Base-by-base conservation (phyloP, 2,329 filamentous ascomycete species). In the Talaromyces sp. region DNA sequence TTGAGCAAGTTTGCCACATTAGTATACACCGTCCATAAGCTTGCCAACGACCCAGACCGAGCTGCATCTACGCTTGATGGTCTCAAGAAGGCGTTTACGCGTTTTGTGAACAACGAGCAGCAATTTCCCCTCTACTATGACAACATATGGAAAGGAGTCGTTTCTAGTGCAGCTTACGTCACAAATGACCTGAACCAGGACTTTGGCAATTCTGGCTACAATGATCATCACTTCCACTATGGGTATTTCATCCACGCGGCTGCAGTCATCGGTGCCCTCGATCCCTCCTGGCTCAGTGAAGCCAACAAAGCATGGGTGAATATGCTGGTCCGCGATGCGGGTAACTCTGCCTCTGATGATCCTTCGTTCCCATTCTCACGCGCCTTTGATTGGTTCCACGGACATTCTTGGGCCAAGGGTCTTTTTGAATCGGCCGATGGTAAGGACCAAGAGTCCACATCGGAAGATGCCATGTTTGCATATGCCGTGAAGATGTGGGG, bases 401-500 rank as follows among this genome's bases (percentile, higher is more conserved):
- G 93, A 1, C 95, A 98, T 81, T 92, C 89, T 63, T 97, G 93
- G 92, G 93, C 93, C 2, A 92, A 83, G 70, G 80, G 79, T 1
- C 72, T 84, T 1, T 82, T 80, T 65, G 79, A 80, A 48, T 83
- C 82, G 18, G 80, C 77, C 5, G 83, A 85, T 60, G 82, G 82
- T 7, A 83, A 82, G 64, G 81, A 83, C 44, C 76, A 82, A 77
- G 95, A 98, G 75, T 95, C 91, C 33, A 91, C 89, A 52, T 93
- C 91, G 0, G 93, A 98, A 77, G 95, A 98, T 75, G 86, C 87
- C 66, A 92, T 97, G 86, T 88, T 90, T 64, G 86, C 87, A 6
- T 96, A 95, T 75, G 91, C 89, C 0, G 77, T 97, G 71, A 96
- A 96, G 81, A 91, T 98, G 88, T 98, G 95, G 95, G 95, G 93